Base-by-base conservation (phyloP, 345 rosid species). In the Camelina neglecta region DNA sequence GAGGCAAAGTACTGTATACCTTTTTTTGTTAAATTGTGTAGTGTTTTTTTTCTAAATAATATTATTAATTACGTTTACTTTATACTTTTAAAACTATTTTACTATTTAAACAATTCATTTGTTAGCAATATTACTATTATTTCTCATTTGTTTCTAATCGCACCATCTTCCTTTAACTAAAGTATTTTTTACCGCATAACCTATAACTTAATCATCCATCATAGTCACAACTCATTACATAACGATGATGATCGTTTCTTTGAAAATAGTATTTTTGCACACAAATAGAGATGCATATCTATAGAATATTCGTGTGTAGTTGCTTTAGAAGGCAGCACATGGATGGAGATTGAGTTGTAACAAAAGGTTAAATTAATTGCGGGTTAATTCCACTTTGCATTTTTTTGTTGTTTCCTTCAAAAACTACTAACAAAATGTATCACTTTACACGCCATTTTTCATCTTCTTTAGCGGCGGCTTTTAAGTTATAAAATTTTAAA, bases 261-360 rank as follows among this genome's bases (percentile, higher is more conserved):
- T 67, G 62, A 60, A 75, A 75, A 60, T 60, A 60, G 23, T 31
- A 42, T 7, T 29, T 41, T 38, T 75, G 75, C 69, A 45, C 56
- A 54, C 6, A 51, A 21, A 68, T 24, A 58, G n/a, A 61, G 31
- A 69, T 53, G 33, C 29, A 51, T 51, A 21, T 63, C 49, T n/a
- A 45, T 64, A 55, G 41, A 69, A 76, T 62, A 76, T 64, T 63
- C 71, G 53, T 56, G 54, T 70, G 80, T 70, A 63, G 71, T 63
- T 76, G 71, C 75, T 70, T 76, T 76, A 76, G 53, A 76, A 76
- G 71, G 80, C 80, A 76, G 80, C 80, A 76, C 75, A 70, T 70
- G 48, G 20, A 63, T 61, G 24, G 64, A 55, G 71, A 62, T 63
- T 33, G 67, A 64, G 61, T 64, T 65, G 16, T 64, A 57, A 49